Conservation (phyloP, 768 basidiomycete genomes). For the Auricularia auricula-judae region DNA sequence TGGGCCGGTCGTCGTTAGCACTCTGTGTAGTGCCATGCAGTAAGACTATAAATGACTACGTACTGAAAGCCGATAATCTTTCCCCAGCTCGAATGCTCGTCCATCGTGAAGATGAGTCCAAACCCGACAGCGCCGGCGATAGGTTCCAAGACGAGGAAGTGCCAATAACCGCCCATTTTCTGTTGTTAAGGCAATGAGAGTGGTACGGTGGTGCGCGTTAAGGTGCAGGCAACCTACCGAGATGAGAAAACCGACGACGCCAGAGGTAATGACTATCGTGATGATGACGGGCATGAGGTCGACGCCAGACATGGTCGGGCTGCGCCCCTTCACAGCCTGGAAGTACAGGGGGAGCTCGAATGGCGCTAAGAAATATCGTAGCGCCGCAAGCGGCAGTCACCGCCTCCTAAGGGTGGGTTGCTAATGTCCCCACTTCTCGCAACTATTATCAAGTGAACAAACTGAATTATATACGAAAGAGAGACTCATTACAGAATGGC, state of each 20-base stretch:
- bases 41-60: slow-evolving; percentile 7
- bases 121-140: slow-evolving; percentile 22
- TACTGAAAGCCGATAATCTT: slow-evolving; percentile 28
- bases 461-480: no score
- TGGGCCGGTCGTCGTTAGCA: no score
- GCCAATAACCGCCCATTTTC: slow-evolving; percentile 17
- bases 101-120: slow-evolving; percentile 26
- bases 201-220: no score
- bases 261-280: slow-evolving; percentile 18
- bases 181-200: not conserved
- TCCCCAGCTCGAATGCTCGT: slow-evolving; percentile 12
- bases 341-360: slow-evolving; percentile 18
- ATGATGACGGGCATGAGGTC: slow-evolving; percentile 30
- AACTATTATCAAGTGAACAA: no score
- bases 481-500: no score
- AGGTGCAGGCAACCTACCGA: slow-evolving; percentile 1
- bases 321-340: slow-evolving; percentile 21
- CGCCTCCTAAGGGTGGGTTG: no score
- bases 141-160: slow-evolving; percentile 21
- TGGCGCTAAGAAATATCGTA: slow-evolving; percentile 1
- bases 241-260: slow-evolving; percentile 17
- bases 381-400: no score
- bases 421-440: no score
- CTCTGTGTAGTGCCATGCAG: no score
- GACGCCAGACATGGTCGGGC: slow-evolving; percentile 26